These are phyloP conservation scores for Pigoraptor vietnamica DNA, from an alignment of 78 protist genomes.

Conservation along the genomic window DNA sequence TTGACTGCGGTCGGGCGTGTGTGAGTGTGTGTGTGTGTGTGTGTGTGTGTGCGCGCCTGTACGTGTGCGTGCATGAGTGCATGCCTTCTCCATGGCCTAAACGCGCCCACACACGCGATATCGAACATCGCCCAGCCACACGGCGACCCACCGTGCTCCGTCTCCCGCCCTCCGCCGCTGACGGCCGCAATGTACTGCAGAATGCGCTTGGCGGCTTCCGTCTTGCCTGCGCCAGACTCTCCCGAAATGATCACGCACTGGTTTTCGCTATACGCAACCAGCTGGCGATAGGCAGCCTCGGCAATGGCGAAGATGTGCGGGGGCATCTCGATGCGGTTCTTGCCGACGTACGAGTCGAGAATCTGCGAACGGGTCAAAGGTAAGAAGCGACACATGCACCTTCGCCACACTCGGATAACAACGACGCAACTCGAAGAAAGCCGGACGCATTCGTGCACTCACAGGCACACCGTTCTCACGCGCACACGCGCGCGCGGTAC, in stretches of 20 bases:
- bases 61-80: not conserved
- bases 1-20: slow-evolving; percentile 53
- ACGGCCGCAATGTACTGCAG: slow-evolving; percentile 84
- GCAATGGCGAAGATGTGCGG: not conserved
- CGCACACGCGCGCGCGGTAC: too few species aligned
- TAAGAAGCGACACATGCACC: not conserved
- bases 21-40: not conserved
- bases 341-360: not conserved
- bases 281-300: not conserved
- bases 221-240: slow-evolving; percentile 37
- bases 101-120: not conserved
- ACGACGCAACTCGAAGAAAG: too few species aligned
- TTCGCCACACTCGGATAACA: too few species aligned
- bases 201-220: slow-evolving; percentile 66
- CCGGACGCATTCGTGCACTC: too few species aligned
- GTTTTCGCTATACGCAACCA: slow-evolving; percentile 49
- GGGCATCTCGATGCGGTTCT: slow-evolving; percentile 1
- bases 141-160: not conserved
- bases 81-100: not conserved
- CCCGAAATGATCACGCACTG: slow-evolving; percentile 82
- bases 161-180: slow-evolving; percentile 6
- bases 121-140: too few species aligned
- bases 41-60: not conserved
- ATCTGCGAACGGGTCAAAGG: not conserved
- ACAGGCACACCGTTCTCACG: too few species aligned